Percentiles rank a stretch among this genome's conserved stretches.
These are phyloP conservation scores for Botryotinia narcissicola DNA, from an alignment of 2,329 filamentous ascomycete species.

Conservation along the genomic window DNA sequence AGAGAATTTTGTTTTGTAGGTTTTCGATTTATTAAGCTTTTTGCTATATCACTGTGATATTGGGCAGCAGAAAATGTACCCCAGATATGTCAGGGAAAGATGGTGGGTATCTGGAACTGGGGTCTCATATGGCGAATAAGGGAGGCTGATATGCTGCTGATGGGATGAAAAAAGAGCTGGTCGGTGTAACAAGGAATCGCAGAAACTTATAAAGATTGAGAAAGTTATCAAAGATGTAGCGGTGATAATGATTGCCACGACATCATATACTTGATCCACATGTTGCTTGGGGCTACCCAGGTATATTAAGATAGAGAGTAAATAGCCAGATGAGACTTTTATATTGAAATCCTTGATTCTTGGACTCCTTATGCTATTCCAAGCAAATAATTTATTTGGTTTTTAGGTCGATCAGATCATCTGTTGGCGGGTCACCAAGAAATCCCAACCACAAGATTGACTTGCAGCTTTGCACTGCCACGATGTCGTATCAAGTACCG, in stretches of 20 bases:
- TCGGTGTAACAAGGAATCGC: neutral
- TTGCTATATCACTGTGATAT: neutral
- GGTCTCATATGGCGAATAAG: neutral
- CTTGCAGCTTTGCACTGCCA: neutral
- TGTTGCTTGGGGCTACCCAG: neutral
- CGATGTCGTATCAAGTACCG: neutral
- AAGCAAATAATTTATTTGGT: neutral
- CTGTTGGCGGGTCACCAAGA: neutral
- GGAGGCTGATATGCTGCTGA: neutral
- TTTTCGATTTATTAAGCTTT: neutral
- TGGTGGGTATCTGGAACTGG: slow-evolving; percentile 3
- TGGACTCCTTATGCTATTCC: neutral
- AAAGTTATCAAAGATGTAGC: neutral
- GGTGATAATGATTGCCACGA: slow-evolving; percentile 14
- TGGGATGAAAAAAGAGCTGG: neutral
- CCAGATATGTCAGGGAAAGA: neutral
- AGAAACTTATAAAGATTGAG: neutral
- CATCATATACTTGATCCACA: slow-evolving; percentile 17
- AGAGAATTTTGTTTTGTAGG: neutral
- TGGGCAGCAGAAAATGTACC: neutral
- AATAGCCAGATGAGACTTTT: neutral
- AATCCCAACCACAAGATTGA: neutral
- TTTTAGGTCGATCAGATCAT: neutral
- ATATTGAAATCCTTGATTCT: slow-evolving; percentile 3
- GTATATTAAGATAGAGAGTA: neutral